Evolutionary conservation across 1,139 yeast species (phyloP), one percentile per base, ranked within the genome.

Genomic region (Candida sanyaensis): DNA sequence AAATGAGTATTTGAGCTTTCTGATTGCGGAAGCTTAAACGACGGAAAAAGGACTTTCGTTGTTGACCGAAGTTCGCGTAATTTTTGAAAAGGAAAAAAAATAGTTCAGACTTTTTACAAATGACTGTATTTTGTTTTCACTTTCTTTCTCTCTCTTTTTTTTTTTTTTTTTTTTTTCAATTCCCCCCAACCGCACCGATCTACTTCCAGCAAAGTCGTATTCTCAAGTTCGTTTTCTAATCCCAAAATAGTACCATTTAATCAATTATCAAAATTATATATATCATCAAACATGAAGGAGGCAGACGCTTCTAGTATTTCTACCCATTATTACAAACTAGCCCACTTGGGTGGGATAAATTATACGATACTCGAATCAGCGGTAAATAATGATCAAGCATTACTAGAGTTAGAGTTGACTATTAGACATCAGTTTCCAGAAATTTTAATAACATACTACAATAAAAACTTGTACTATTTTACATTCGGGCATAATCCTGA

Each of bases 401-500:
- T 86, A 10, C 69, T 84, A 13, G 86, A 84, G 53, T 77, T 85
- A 43, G 92, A 86, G 59, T 69, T 86, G 37, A 63, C 70, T 29
- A 68, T 86, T 44, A 69, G 92, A 45, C 72, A 74, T 53, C 65
- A 73, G 32, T 63, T 79, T 50, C 81, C 86, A 2, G 70, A 71
- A 43, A 77, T 79, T 7, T 65, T 86, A 40, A 75, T 84, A 5
- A 79, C 85, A 11, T 75, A 84, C 49, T 77, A 82, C 58, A 80
- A 84, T 53, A 82, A 83, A 54, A 84, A 81, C 47, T 66, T 86
- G 9, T 86, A 86, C 79, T 73, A 81, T 44, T 75, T 74, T 53
- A 60, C 60, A 29, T 79, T 86, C 51, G 72, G 77, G 52, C 68
- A 78, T 46, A 54, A 58, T n/a, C 34, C 52, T 46, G 46, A 41